These are phyloP conservation scores for Trypanosomatidae sp. DNA, from an alignment of 208 protist genomes.

Conservation along the genomic window DNA sequence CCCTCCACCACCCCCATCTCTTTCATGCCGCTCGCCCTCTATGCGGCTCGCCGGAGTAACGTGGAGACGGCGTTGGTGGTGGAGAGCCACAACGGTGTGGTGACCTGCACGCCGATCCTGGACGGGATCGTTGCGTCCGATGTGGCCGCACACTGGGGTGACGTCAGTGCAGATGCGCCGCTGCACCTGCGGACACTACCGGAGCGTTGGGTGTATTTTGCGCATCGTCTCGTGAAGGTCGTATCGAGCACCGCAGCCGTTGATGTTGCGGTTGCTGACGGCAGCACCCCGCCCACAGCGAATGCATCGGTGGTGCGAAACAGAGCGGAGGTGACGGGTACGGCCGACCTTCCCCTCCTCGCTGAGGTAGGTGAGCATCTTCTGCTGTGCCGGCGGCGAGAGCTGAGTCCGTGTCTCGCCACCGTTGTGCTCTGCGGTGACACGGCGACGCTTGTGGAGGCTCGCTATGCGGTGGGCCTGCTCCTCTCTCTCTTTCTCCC, in stretches of 20 bases:
- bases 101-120: constrained; percentile 8
- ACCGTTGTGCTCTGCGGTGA: constrained; percentile 14
- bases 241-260: no score
- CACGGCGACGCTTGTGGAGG: not conserved
- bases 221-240: no score
- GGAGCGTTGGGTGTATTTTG: no score
- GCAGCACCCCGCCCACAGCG: no score
- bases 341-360: no score
- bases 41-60: not conserved
- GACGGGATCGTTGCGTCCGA: constrained; percentile 10
- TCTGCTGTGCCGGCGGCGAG: no score
- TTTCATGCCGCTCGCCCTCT: constrained; percentile 1
- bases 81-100: constrained; percentile 3
- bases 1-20: not conserved
- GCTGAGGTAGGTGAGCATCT: no score
- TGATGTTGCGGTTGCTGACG: no score
- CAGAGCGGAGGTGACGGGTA: no score
- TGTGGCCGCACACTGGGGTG: constrained; percentile 2
- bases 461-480: constrained; percentile 5
- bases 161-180: no score
- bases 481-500: constrained; percentile 11
- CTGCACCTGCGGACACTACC: no score
- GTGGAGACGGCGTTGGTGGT: constrained; percentile 14
- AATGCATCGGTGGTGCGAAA: no score
- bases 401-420: constrained; percentile 10